Evolutionary conservation across 2,329 filamentous ascomycete genomes (phyloP), one percentile per base, ranked within the genome.

Genomic region (Pseudocercospora pini-densiflorae): DNA sequence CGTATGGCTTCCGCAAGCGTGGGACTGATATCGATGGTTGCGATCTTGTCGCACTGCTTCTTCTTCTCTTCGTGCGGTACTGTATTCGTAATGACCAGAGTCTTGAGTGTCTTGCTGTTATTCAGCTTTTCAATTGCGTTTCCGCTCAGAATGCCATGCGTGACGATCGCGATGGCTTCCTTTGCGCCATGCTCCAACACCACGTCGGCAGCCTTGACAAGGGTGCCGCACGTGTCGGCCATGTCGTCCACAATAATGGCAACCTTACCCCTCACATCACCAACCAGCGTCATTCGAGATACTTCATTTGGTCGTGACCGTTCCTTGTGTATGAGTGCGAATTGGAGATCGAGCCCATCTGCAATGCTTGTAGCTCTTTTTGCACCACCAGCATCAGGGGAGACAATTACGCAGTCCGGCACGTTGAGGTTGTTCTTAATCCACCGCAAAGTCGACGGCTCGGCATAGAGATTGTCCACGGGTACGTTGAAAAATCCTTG

Each of bases 181-280:
- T 88, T 89, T 1, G 95, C 94, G 33, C 93, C 92, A 76, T 97
- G 90, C 74, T 92, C 87, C 79, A 94, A 92, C 61, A 98, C 88
- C 0, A 94, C 94, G 64, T 92, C 90, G 16, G 94, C 95, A 2
- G 94, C 95, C 83, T 98, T 98, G 79, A 86, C 88, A 12, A 92
- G 84, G 1, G 93, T 97, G 72, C 93, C 93, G 79, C 94, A 97
- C 3, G 94, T 97, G 78, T 98, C 94, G 33, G 94, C 94, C 93
- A 98, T 97, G 78, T 98, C 94, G 78, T 98, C 94, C 57, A 99
- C 94, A 58, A 99, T 89, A 76, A 99, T 97, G 67, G 94, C 94
- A 31, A 94, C 90, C 83, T 95, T 95, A 81, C 92, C 92, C 72
- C 89, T 87, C 55, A 98, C 95, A 71, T 96, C 93, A 72, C 95